Evolutionary conservation across 2,329 filamentous ascomycete genomes (phyloP), one percentile per base, ranked within the genome.

Genomic region (Helotiales sp.): DNA sequence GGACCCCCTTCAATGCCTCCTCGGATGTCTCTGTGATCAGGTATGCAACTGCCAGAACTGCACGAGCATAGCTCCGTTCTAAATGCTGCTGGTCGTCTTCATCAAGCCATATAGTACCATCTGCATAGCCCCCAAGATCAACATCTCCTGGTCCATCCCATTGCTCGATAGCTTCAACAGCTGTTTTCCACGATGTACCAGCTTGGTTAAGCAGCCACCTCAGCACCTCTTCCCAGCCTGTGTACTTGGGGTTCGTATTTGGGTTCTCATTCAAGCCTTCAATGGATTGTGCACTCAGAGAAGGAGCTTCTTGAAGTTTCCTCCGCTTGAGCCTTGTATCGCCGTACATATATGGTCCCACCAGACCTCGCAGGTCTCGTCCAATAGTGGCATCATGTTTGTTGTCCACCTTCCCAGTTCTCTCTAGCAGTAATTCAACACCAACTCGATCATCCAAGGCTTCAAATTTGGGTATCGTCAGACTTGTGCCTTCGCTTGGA

Each of bases 71-170:
- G 48, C 82, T 80, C 34, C 77, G 74, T 65, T 87, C 81, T 4
- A 92, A 75, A 61, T 83, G 80, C 31, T 78, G 75, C 63, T 85
- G 81, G 46, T 84, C 78, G 2, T 82, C 77, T 48, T 89, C 85
- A 48, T 81, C 79, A 49, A 91, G 70, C 74, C 83, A 84, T 48
- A 79, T 72, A 2, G 76, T 76, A 7, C 73, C 71, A 59, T 76
- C 72, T 38, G 80, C 79, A 63, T 80, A 83, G 12, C 81, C 82
- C 3, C 86, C 87, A 4, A 91, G 70, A 63, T 92, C 87, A 47
- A 88, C 79, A 67, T 93, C 89, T 6, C 77, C 76, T 0, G 89
- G 88, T 0, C 89, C 90, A 65, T 87, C 84, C 89, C 89, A 93
- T 62, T 89, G 82, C 59, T 86, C 81, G 31, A 92, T 76, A 7